phyloP scores from a whole-genome alignment of 1,284 basidiomycete genomes.

The Golubevia pallescens region DNA sequence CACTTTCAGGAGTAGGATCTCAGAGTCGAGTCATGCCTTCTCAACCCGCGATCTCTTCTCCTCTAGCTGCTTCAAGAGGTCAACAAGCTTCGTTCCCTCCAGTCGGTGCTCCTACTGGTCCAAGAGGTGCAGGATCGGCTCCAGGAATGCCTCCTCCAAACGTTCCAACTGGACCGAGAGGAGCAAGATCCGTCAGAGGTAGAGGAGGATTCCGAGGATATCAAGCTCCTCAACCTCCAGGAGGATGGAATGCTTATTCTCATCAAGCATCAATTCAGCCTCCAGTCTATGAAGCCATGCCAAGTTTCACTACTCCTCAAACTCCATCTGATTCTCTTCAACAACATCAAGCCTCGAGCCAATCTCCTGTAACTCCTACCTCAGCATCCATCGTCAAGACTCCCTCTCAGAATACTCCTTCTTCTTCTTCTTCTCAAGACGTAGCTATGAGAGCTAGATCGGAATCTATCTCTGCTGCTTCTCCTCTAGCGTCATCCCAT shows the following conservation, averaged over 20 bases:
- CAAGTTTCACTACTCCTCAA: not conserved
- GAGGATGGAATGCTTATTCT: not conserved
- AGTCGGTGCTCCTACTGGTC: not conserved
- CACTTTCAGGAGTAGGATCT: not conserved
- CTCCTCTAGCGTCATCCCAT: not conserved
- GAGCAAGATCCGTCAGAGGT: not conserved
- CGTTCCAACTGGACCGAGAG: not conserved
- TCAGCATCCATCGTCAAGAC: too few species aligned
- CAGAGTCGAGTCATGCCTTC: not conserved
- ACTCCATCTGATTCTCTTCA: not conserved
- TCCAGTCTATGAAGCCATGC: not conserved
- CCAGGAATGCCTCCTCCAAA: slow-evolving; percentile 1
- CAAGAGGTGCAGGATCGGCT: not conserved
- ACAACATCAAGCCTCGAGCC: not conserved
- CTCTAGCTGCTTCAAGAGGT: not conserved
- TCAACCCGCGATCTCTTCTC: not conserved
- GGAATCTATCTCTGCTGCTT: not conserved
- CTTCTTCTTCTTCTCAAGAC: not conserved
- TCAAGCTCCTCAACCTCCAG: slow-evolving; percentile 15
- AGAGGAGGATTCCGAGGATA: slow-evolving; percentile 18
- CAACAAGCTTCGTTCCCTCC: not conserved
- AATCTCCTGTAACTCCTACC: too few species aligned
- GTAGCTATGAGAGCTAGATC: not conserved
- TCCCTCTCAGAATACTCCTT: not conserved
- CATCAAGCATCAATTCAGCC: not conserved